These are phyloP conservation scores for Ophiostoma ulmi DNA, from an alignment of 2,329 filamentous ascomycete species.

Conservation along the genomic window DNA sequence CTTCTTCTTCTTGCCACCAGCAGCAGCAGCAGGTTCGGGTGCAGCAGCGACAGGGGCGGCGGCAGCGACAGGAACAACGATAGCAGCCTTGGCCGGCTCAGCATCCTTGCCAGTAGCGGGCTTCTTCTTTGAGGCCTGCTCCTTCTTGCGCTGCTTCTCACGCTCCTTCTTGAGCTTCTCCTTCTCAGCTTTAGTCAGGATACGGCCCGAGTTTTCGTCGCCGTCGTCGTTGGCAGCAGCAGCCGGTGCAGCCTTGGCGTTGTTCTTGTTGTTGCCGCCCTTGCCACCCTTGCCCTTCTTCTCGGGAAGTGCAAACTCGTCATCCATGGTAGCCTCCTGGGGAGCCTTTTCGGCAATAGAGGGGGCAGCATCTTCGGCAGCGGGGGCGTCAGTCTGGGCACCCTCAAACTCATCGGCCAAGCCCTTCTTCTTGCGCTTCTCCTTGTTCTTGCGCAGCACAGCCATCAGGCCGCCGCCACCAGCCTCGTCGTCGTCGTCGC, in stretches of 20 bases:
- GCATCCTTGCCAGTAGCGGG: slow-evolving; percentile 38
- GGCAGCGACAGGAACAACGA: background rate
- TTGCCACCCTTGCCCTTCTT: slow-evolving; percentile 64
- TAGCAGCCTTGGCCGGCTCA: slow-evolving; percentile 13
- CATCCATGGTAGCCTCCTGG: slow-evolving; percentile 73
- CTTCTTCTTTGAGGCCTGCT: slow-evolving; percentile 92
- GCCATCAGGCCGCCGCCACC: slow-evolving; percentile 68
- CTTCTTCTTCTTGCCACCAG: slow-evolving; percentile 80
- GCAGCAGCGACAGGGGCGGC: slow-evolving; percentile 9
- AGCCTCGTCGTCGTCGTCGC: slow-evolving; percentile 48
- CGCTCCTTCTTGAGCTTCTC: slow-evolving; percentile 97
- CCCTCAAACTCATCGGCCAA: slow-evolving; percentile 65
- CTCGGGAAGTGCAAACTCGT: slow-evolving; percentile 77
- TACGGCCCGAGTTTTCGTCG: slow-evolving; percentile 55
- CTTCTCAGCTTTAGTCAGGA: slow-evolving; percentile 97
- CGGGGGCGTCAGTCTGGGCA: slow-evolving; percentile 37
- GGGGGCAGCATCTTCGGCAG: slow-evolving; percentile 36
- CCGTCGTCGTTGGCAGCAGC: slow-evolving; percentile 45
- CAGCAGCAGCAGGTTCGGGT: slow-evolving; percentile 47
- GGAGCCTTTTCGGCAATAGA: slow-evolving; percentile 64
- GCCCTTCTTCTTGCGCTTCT: slow-evolving; percentile 88
- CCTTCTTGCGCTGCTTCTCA: slow-evolving; percentile 98
- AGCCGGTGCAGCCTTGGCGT: slow-evolving; percentile 46
- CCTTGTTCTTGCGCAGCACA: slow-evolving; percentile 73
- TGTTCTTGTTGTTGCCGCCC: slow-evolving; percentile 39